Conservation (phyloP, 352 stramenopile species). For the Vaucheria bursata region DNA sequence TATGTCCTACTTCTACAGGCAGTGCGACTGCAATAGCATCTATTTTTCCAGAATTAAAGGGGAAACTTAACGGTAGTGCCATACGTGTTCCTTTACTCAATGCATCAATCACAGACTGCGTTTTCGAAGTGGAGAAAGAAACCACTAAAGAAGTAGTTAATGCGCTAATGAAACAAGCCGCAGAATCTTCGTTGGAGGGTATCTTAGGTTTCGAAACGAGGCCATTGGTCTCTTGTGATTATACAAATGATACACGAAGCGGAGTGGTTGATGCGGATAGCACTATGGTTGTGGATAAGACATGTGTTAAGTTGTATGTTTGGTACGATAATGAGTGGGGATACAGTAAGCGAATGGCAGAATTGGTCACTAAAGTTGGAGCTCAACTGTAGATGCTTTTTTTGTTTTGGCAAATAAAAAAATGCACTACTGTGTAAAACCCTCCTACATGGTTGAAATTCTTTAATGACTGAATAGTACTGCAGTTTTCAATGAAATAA, state of each 20-base stretch:
- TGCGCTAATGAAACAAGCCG: conserved; percentile 56
- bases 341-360: conserved; percentile 66
- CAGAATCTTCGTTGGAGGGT: conserved; percentile 57
- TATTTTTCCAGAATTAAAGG: conserved; percentile 67
- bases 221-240: conserved; percentile 60
- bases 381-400: too few relatives aligned
- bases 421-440: too few relatives aligned
- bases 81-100: conserved; percentile 63
- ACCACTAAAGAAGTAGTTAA: conserved; percentile 61
- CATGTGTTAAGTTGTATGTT: conserved; percentile 59
- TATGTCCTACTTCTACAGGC: conserved; percentile 63
- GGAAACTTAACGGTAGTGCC: conserved; percentile 63
- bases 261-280: conserved; percentile 60
- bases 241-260: conserved; percentile 59
- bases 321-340: conserved; percentile 68
- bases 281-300: conserved; percentile 65
- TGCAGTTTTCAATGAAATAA: too few relatives aligned
- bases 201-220: conserved; percentile 62
- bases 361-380: conserved; percentile 49
- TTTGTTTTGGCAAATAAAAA: too few relatives aligned
- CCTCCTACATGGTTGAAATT: too few relatives aligned
- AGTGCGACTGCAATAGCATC: conserved; percentile 63
- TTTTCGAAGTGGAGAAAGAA: conserved; percentile 53
- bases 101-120: conserved; percentile 62
- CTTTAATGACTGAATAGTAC: too few relatives aligned